These are phyloP conservation scores for Pythium dissotocum DNA, from an alignment of 352 stramenopile genomes.

Conservation along the genomic window DNA sequence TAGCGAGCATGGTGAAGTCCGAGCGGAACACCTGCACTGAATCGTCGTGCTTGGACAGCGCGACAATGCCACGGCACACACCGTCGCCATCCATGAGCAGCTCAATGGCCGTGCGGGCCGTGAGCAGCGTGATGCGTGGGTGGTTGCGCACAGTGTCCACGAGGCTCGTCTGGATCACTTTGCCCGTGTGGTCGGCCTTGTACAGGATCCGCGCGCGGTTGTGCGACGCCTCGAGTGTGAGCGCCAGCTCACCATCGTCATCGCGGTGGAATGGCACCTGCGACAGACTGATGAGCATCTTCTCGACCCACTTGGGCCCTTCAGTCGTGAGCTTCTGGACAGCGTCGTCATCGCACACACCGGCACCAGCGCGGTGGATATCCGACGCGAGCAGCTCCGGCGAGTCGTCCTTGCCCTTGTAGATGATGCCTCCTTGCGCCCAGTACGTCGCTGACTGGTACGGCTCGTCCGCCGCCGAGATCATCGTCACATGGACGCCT, in stretches of 20 bases:
- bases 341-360: slow-evolving; percentile 88
- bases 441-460: slow-evolving; percentile 95
- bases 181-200: slow-evolving; percentile 92
- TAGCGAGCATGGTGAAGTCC: slow-evolving; percentile 89
- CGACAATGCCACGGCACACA: slow-evolving; percentile 59
- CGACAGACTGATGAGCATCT: slow-evolving; percentile 84
- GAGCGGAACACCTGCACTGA: slow-evolving; percentile 64
- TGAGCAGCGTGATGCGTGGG: slow-evolving; percentile 78
- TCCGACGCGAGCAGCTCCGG: slow-evolving; percentile 86
- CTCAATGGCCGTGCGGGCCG: slow-evolving; percentile 67
- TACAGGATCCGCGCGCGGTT: slow-evolving; percentile 93
- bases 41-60: slow-evolving; percentile 39
- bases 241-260: slow-evolving; percentile 61
- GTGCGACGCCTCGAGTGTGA: slow-evolving; percentile 92
- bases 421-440: slow-evolving; percentile 96
- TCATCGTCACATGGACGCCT: slow-evolving; percentile 78
- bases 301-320: slow-evolving; percentile 86
- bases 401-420: slow-evolving; percentile 88
- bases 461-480: slow-evolving; percentile 65
- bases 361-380: slow-evolving; percentile 91
- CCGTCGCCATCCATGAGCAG: slow-evolving; percentile 60
- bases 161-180: slow-evolving; percentile 91
- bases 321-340: slow-evolving; percentile 92
- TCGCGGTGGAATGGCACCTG: slow-evolving; percentile 90
- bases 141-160: slow-evolving; percentile 83